Percentiles rank a stretch among this genome's conserved stretches.
Evolutionary conservation across 352 stramenopile genomes (phyloP).

Genomic region (Globisporangium middletonii): DNA sequence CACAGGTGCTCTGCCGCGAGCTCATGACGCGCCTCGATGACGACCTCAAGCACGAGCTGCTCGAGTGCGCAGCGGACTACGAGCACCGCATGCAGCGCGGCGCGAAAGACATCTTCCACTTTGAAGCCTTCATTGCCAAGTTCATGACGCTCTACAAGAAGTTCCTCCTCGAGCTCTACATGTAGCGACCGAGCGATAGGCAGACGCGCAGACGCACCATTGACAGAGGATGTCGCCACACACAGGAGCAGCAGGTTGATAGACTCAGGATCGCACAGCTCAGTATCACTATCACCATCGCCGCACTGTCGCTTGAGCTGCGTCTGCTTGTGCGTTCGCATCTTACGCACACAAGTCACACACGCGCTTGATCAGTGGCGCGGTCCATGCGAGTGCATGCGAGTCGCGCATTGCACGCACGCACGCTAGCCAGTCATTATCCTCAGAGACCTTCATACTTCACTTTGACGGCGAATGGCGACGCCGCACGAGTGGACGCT

Average conservation of each 20-base stretch:
- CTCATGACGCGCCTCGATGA: conserved; percentile 95
- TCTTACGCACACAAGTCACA: no score
- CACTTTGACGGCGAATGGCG: not conserved
- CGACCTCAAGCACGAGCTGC: conserved; percentile 94
- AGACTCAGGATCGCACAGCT: not conserved
- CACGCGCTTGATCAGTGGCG: no score
- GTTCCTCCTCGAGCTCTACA: conserved; percentile 94
- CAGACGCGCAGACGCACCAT: no score
- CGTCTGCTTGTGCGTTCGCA: no score
- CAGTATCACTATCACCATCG: no score
- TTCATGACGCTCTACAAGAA: conserved; percentile 99
- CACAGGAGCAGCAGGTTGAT: not conserved
- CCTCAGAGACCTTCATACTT: not conserved
- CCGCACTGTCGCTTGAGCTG: no score
- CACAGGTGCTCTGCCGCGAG: conserved; percentile 63
- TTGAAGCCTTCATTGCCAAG: conserved; percentile 99
- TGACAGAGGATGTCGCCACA: no score
- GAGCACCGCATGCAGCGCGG: conserved; percentile 94
- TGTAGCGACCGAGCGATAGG: conserved; percentile 25
- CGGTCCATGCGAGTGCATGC: no score
- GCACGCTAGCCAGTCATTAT: no score
- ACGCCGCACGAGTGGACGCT: conserved; percentile 27
- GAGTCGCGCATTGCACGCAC: no score
- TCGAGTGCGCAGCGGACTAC: conserved; percentile 83
- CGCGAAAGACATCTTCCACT: conserved; percentile 99